Evolutionary conservation across 495 filamentous ascomycete species (phyloP), one percentile per base, ranked within the genome.

Genomic region (Aspergillus leporis): DNA sequence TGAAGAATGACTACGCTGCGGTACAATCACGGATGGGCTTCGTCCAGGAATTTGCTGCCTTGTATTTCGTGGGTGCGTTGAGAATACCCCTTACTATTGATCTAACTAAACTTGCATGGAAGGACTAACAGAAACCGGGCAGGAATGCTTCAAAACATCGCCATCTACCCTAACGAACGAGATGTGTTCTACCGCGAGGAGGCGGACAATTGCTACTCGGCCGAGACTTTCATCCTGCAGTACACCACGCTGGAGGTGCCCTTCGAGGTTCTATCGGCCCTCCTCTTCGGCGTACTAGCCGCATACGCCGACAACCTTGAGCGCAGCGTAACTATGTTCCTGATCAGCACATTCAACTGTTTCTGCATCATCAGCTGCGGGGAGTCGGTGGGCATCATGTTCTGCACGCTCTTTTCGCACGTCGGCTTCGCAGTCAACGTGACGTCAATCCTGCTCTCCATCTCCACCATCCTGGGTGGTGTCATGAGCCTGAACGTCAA

Each of bases 61-160:
- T 90, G n/a, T 89, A 90, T 64, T 90, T 90, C 60, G 83, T 91
- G 4, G 87, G 77, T 70, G 85, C 64, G 83, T 88, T 51, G 43
- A 19, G 43, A 9, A 10, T n/a, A n/a, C 19, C 46, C 12, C 48
- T 45, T 30, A 9, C 16, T 18, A 0, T 1, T 36, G 21, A 7
- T 16, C 23, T 46, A 12, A 3, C n/a, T 31, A 22, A 21, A 21
- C 3, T 30, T 55, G 21, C 53, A 55, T 25, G 5, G 3, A 55
- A 28, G 25, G 7, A n/a, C 36, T 40, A 31, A 28, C 22, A 34
- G 19, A 56, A 19, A 16, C 18, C 7, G 28, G 31, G 8, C 34
- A 49, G 88, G 87, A 6, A 90, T 92, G 88, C 78, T 91, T 6
- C 87, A 92, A 64, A 91, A 91, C 62, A 83, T 91, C 18, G 84